phyloP scores from a whole-genome alignment of 1,284 basidiomycete species.

The Flammula alnicola region DNA sequence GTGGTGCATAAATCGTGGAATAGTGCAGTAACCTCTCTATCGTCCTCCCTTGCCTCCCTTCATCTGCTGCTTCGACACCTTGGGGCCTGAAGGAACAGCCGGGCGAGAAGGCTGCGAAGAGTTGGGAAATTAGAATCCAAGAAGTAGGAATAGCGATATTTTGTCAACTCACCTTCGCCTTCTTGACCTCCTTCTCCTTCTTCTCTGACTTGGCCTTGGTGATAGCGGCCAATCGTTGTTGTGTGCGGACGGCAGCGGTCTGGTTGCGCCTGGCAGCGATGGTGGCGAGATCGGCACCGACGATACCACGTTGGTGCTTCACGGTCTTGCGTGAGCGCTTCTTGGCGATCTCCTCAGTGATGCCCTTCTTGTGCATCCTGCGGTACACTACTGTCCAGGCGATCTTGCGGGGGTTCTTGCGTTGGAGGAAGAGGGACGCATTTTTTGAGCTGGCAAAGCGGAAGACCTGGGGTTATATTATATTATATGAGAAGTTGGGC shows the following conservation, averaged over 20 bases:
- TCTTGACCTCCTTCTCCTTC: slow-evolving; percentile 96
- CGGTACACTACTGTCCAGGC: slow-evolving; percentile 98
- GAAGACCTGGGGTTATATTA: slow-evolving; percentile 70
- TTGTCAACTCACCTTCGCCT: slow-evolving; percentile 72
- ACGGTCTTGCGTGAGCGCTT: slow-evolving; percentile 97
- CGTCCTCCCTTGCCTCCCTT: slow-evolving; percentile 82
- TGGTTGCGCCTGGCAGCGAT: slow-evolving; percentile 94
- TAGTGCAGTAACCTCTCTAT: slow-evolving; percentile 13
- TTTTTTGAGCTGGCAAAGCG: slow-evolving; percentile 90
- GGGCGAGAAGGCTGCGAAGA: slow-evolving; percentile 55
- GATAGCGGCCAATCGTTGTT: slow-evolving; percentile 85
- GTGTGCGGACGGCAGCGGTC: slow-evolving; percentile 84
- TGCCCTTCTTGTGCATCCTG: slow-evolving; percentile 99
- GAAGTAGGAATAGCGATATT: background rate
- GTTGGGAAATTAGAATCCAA: slow-evolving; percentile 7
- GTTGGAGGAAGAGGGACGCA: slow-evolving; percentile 97
- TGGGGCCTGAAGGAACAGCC: slow-evolving; percentile 64
- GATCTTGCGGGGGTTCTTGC: slow-evolving; percentile 99
- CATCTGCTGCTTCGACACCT: slow-evolving; percentile 95
- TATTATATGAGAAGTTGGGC: slow-evolving; percentile 9
- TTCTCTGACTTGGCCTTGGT: slow-evolving; percentile 93
- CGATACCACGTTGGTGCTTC: slow-evolving; percentile 98
- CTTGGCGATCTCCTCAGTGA: slow-evolving; percentile 99
- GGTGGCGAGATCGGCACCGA: slow-evolving; percentile 91
- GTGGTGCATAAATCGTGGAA: slow-evolving; percentile 12